Evolutionary conservation across 2,329 filamentous ascomycete species (phyloP), one percentile per base, ranked within the genome.

Genomic region (Fusarium goolgardi): DNA sequence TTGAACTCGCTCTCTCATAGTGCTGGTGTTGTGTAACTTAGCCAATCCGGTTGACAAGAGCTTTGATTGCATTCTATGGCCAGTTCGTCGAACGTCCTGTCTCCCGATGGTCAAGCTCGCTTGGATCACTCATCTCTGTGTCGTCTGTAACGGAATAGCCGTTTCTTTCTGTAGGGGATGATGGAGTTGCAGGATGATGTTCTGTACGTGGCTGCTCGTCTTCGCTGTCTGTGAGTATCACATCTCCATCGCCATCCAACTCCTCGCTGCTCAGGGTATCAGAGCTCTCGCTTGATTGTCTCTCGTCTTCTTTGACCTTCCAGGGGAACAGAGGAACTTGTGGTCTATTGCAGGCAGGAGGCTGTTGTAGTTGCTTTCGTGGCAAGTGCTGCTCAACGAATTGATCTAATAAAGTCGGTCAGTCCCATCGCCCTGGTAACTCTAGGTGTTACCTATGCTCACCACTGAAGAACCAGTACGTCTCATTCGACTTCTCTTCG

Each of bases 401-500:
- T 10, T 49, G 44, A 5, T 45, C 56, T 66, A 25, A 16, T 6
- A 41, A 63, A 49, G 65, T 65, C n/a, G 57, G 34, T 51, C 18
- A 51, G 18, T 27, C 46, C 31, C n/a, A 31, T 35, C 23, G 18
- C 20, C 15, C 21, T 23, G 9, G n/a, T 31, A 41, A 27, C 16
- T 23, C 44, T 34, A 31, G 13, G 23, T 6, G 9, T 13, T 21
- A 4, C 41, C 12, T 21, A 4, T 49, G 37, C 62, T 54, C 31
- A 63, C 65, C 44, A 21, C 46, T 57, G 21, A 54, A 47, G 9
- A 40, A 53, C 69, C 68, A 72, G 49, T 58, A 55, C 4, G 58
- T 52, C 6, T 49, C 32, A 15, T 56, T 41, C 7, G 41, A 34
- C 25, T 74, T 71, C 6, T 64, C 45, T 25, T 46, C 32, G 18